Evolutionary conservation across 1,284 basidiomycete genomes (phyloP).

Genomic region (Heterobasidion annosum): DNA sequence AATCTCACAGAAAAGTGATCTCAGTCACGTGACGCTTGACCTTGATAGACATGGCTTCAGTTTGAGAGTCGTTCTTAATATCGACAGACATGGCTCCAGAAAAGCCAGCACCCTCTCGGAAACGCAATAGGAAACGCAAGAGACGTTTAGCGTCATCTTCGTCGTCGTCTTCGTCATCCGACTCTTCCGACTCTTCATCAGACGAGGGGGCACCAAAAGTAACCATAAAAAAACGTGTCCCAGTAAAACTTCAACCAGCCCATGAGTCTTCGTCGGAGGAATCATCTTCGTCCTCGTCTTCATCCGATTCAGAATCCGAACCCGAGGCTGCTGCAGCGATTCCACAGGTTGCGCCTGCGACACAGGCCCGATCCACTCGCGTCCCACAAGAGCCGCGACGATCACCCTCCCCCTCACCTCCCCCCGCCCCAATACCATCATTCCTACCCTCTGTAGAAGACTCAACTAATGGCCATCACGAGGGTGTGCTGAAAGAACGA

Average conservation of each 20-base stretch:
- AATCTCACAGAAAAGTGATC: no score
- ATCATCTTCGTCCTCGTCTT: conserved; percentile 16
- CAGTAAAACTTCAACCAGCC: conserved; percentile 5
- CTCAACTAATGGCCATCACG: conserved; percentile 23
- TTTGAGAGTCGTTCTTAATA: no score
- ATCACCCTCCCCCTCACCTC: conserved; percentile 46
- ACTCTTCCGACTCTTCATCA: conserved; percentile 18
- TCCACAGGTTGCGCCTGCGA: conserved; percentile 1
- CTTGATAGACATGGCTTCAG: no score
- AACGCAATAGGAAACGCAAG: conserved; percentile 31
- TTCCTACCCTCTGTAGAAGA: conserved; percentile 31
- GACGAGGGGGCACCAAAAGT: conserved; percentile 15
- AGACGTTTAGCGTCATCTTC: conserved; percentile 28
- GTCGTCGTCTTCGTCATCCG: conserved; percentile 23
- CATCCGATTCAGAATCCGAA: conserved; percentile 16
- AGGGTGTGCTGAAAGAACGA: conserved; percentile 47
- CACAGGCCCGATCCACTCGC: conserved; percentile 3
- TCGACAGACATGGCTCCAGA: conserved; percentile 5
- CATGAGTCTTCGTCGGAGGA: conserved; percentile 4
- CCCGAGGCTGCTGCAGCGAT: conserved; percentile 14
- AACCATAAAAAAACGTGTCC: conserved; percentile 5
- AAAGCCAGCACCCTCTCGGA: conserved; percentile 14
- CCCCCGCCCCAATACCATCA: conserved; percentile 36
- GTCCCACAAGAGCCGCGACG: conserved; percentile 6
- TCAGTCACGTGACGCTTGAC: no score